These are phyloP conservation scores for Pichia inconspicua DNA, from an alignment of 1,139 yeast genomes.

Conservation along the genomic window DNA sequence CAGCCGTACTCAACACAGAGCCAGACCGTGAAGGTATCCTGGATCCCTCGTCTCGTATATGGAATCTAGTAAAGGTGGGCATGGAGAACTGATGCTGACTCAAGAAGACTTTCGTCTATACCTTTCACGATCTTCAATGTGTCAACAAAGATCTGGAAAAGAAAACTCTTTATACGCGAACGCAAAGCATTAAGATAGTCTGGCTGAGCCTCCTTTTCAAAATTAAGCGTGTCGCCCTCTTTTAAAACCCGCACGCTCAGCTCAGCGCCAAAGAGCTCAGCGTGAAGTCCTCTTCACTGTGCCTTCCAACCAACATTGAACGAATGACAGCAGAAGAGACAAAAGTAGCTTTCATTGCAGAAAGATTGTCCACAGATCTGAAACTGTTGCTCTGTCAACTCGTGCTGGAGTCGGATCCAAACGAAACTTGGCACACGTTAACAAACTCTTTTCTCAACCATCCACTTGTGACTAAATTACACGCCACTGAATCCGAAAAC, in stretches of 20 bases:
- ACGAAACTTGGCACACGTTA: conserved; percentile 13
- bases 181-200: background rate
- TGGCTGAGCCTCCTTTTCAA: no score
- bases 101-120: no score
- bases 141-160: background rate
- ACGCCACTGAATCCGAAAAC: background rate
- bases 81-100: no score
- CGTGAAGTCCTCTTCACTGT: background rate
- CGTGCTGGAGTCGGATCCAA: conserved; percentile 18
- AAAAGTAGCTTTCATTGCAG: background rate
- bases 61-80: background rate
- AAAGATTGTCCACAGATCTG: conserved; percentile 22
- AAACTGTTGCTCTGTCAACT: conserved; percentile 25
- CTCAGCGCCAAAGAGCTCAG: background rate
- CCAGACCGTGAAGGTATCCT: background rate
- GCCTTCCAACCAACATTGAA: no score
- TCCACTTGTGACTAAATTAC: conserved; percentile 18
- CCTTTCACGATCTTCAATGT: no score
- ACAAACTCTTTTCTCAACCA: conserved; percentile 16
- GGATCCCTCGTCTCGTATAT: background rate
- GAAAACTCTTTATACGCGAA: background rate
- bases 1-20: background rate
- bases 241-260: no score
- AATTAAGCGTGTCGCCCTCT: no score
- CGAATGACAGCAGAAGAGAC: background rate